Evolutionary conservation across 306 rosid genomes (phyloP), one percentile per base, ranked within the genome.

Genomic region (Vachellia pachyceras): DNA sequence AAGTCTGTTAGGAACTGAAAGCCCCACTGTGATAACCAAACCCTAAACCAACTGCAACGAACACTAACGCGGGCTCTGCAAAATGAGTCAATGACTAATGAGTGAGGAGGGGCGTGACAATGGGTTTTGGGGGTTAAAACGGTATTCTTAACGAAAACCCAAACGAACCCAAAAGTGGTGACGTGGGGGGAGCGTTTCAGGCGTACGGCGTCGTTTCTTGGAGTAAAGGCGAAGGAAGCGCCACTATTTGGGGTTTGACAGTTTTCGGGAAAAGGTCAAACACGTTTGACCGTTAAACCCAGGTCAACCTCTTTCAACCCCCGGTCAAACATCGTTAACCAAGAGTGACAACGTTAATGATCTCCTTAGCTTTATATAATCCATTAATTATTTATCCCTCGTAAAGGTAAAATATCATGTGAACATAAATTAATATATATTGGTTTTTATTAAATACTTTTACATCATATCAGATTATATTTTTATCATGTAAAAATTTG

Each of bases 1-100:
- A 17, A 33, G 87, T 84, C 89, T 83, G 89, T 86, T 86, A 83
- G 84, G 84, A 86, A 86, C 86, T 82, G 89, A 84, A 77, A 73
- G 69, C 57, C 67, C 54, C 45, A 40, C 4, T 9, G 0, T 5
- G 0, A 5, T 80, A 85, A 80, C 85, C 33, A 29, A 29, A 29
- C 33, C 33, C 33, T 29, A 29, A 29, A 29, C 33, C 33, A 29
- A 29, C 33, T 29, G 33, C 42, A 46, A 85, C 77, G 45, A 42
- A 42, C 45, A 42, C 45, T 42, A 2, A 65, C 75, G 7, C 10
- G 5, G 49, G 15, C 15, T 45, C 15, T 12, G 49, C 0, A 6
- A 3, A 11, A 11, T 11, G 2, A 11, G n/a, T n/a, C n/a, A n/a
- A n/a, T n/a, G n/a, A n/a, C 12, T 3, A 11, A 46, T 14, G 18